phyloP scores from a whole-genome alignment of 1,139 yeast genomes.

The Kurtzmaniella quercitrusa region DNA sequence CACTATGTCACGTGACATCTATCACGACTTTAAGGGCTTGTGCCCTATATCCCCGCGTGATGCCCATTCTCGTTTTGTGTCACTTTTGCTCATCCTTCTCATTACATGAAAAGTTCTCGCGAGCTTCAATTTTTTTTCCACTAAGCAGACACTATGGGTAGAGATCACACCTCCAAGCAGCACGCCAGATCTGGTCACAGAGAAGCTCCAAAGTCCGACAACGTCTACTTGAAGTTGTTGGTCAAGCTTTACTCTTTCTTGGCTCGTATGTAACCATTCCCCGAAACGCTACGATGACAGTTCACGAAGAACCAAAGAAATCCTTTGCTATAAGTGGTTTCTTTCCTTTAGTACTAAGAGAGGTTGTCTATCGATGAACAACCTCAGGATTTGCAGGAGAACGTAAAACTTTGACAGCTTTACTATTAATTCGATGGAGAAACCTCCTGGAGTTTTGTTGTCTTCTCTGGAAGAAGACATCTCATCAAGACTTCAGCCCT shows the following conservation, averaged over 20 bases:
- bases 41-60: neutral
- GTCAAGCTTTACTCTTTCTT: slow-evolving; percentile 98
- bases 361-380: neutral
- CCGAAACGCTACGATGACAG: neutral
- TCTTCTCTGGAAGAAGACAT: neutral
- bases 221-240: slow-evolving; percentile 95
- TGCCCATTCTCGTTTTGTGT: neutral
- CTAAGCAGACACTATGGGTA: slow-evolving; percentile 68
- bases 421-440: neutral
- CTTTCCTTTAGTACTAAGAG: neutral
- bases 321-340: neutral
- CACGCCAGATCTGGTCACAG: slow-evolving; percentile 96
- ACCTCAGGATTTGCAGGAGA: neutral
- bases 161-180: slow-evolving; percentile 95
- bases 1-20: neutral
- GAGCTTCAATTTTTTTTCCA: slow-evolving; percentile 7
- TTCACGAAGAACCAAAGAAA: neutral
- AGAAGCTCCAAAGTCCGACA: slow-evolving; percentile 98
- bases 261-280: slow-evolving; percentile 78
- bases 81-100: slow-evolving; percentile 1
- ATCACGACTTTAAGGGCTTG: neutral
- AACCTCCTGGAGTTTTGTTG: neutral
- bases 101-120: slow-evolving; percentile 5
- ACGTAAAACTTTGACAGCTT: neutral
- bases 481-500: neutral